phyloP scores from a whole-genome alignment of 1,284 basidiomycete genomes.

The Phellopilus nigrolimitatus region DNA sequence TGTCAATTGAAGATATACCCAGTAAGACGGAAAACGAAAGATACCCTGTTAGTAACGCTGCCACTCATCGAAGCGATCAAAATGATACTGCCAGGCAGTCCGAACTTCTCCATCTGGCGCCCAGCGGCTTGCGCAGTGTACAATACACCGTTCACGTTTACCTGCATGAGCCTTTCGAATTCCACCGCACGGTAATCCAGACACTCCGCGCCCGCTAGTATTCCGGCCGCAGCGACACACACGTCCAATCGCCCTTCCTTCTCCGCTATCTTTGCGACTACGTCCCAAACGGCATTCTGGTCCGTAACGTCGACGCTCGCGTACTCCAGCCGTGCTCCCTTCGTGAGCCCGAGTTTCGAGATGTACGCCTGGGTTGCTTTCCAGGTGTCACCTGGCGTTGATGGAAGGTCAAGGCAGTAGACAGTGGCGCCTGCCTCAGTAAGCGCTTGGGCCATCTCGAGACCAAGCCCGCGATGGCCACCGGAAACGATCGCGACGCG shows the following conservation, averaged over 20 bases:
- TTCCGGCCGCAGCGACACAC: no score
- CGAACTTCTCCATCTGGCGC: constrained; percentile 66
- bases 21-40: constrained; percentile 16
- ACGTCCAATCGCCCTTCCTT: constrained; percentile 65
- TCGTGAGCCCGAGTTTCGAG: constrained; percentile 34
- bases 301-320: constrained; percentile 59
- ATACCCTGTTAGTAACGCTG: constrained; percentile 73
- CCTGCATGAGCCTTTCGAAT: constrained; percentile 61
- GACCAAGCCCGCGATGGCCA: constrained; percentile 75
- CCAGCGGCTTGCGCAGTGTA: constrained; percentile 79
- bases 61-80: constrained; percentile 83
- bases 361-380: constrained; percentile 50
- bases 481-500: constrained; percentile 76
- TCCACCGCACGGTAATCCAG: constrained; percentile 66
- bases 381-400: constrained; percentile 65
- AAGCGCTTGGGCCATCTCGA: constrained; percentile 76
- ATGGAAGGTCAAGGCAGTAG: constrained; percentile 73
- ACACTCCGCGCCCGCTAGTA: constrained; percentile 60
- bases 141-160: constrained; percentile 75
- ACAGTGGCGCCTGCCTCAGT: constrained; percentile 76
- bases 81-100: constrained; percentile 71
- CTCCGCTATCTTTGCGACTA: constrained; percentile 57
- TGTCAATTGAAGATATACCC: not conserved
- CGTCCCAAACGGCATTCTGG: constrained; percentile 52
- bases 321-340: constrained; percentile 56